Conservation (phyloP, 2,329 filamentous ascomycete species). For the Pseudopithomyces chartarum region DNA sequence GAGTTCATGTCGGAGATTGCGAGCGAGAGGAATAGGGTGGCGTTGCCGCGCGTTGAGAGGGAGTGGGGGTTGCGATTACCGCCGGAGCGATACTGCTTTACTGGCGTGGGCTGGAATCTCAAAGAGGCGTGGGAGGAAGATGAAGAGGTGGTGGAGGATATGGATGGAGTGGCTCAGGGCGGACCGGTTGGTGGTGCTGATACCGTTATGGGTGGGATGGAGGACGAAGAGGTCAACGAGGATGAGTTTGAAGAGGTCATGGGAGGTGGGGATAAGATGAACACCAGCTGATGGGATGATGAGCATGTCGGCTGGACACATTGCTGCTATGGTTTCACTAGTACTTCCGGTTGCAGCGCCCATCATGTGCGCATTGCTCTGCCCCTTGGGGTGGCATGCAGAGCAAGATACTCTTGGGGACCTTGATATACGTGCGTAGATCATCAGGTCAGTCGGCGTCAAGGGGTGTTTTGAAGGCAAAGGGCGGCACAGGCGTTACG, state of each 20-base stretch:
- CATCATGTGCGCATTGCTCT: no score
- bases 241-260: constrained; percentile 52
- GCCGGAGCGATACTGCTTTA: constrained; percentile 61
- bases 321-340: not conserved
- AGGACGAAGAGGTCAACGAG: constrained; percentile 47
- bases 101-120: constrained; percentile 40
- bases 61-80: constrained; percentile 64
- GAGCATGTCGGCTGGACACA: constrained; percentile 23
- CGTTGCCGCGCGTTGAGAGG: constrained; percentile 53
- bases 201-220: constrained; percentile 38
- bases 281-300: constrained; percentile 24
- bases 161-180: constrained; percentile 35
- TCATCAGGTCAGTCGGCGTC: not conserved
- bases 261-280: constrained; percentile 38
- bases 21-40: constrained; percentile 52
- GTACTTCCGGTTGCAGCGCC: not conserved
- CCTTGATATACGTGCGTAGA: not conserved
- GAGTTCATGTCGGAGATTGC: constrained; percentile 78
- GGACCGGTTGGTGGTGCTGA: constrained; percentile 37
- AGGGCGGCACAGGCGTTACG: not conserved
- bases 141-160: constrained; percentile 78
- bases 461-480: not conserved
- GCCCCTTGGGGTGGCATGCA: no score
- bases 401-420: not conserved
- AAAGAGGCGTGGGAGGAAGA: constrained; percentile 66